Conservation (phyloP, 192 early-diverging fungal species). For the Podochytrium sp. region DNA sequence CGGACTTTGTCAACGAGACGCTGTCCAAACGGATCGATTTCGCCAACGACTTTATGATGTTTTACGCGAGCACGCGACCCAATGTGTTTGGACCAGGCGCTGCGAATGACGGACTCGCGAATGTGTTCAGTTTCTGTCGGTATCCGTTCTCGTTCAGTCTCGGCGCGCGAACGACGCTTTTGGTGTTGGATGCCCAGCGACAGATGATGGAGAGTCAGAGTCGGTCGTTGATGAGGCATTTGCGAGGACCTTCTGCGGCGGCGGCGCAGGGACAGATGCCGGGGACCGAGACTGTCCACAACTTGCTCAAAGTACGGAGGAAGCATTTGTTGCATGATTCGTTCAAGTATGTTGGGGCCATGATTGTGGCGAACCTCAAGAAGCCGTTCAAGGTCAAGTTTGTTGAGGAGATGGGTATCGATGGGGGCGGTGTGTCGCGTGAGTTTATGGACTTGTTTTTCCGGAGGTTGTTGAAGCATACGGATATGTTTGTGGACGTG, state of each 20-base stretch:
- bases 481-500: constrained; percentile 31
- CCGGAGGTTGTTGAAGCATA: constrained; percentile 11
- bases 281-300: background rate
- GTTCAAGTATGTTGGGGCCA: background rate
- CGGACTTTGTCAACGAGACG: constrained; percentile 15
- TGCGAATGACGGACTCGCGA: background rate
- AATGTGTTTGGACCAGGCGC: background rate
- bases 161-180: background rate
- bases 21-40: constrained; percentile 1
- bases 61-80: background rate
- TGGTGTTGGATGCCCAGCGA: constrained; percentile 12
- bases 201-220: constrained; percentile 18
- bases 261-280: background rate
- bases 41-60: constrained; percentile 6
- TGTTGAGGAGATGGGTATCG: constrained; percentile 22
- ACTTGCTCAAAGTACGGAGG: background rate
- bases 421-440: constrained; percentile 20
- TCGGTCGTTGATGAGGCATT: background rate
- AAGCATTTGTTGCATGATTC: constrained; percentile 18
- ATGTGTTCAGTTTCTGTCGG: constrained; percentile 3
- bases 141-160: constrained; percentile 13
- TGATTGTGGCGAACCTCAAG: background rate
- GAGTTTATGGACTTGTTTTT: constrained; percentile 33
- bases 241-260: background rate
- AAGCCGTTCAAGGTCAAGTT: constrained; percentile 21